Percentiles rank a stretch among this genome's conserved stretches.
Conservation (phyloP, 768 basidiomycete genomes). For the Pisolithus microcarpus region DNA sequence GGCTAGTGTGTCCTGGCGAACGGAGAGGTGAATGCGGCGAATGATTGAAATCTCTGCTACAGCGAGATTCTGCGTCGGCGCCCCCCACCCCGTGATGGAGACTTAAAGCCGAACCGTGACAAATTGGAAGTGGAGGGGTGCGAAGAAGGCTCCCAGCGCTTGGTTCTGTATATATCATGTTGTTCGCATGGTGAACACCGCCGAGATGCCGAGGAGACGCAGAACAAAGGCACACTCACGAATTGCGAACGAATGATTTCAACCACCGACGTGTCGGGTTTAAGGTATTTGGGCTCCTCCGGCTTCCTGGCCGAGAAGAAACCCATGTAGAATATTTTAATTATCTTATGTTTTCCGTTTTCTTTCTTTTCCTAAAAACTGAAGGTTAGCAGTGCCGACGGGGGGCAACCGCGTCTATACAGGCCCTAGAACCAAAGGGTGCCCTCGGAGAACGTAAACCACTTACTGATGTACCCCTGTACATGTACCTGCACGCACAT, state of each 20-base stretch:
- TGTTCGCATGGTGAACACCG: constrained; percentile 13
- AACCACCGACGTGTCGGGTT: constrained; percentile 41
- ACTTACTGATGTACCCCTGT: no score
- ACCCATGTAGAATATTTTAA: constrained; percentile 15
- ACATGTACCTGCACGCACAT: no score
- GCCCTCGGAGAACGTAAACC: no score
- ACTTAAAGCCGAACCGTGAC: constrained; percentile 15
- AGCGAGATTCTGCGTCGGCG: constrained; percentile 11
- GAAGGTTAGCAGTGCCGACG: no score
- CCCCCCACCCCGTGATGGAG: constrained; percentile 9
- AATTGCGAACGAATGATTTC: constrained; percentile 57
- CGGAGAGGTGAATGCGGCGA: constrained; percentile 13
- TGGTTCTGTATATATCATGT: constrained; percentile 55
- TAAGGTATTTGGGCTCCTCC: constrained; percentile 11
- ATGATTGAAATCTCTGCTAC: constrained; percentile 9
- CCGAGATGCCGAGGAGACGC: not conserved
- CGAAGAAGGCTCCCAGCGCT: constrained; percentile 40
- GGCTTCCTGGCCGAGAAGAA: constrained; percentile 25
- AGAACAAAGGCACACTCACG: constrained; percentile 31
- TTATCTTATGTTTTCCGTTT: no score
- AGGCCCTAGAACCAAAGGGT: no score
- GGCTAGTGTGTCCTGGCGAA: constrained; percentile 13
- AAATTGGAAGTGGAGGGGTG: constrained; percentile 29
- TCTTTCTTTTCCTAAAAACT: no score
- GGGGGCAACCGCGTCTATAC: no score